phyloP scores from a whole-genome alignment of 768 basidiomycete species.

The Collybiopsis luxurians region DNA sequence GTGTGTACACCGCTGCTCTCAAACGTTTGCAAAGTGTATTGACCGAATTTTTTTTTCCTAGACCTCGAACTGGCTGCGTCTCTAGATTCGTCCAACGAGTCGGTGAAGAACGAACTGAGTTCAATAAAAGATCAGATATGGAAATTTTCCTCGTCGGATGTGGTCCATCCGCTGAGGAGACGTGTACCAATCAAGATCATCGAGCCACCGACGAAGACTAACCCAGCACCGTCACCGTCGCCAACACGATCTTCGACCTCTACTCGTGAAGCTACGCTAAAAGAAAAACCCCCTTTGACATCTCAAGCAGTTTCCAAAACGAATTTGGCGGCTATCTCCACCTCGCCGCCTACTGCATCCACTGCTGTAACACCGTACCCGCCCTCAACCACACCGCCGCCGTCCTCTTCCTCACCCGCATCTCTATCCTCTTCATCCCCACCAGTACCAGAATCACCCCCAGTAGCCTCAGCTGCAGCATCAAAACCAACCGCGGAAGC shows the following conservation, averaged over 20 bases:
- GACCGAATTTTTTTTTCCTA: slow-evolving; percentile 22
- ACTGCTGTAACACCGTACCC: not conserved
- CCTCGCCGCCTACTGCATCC: too few relatives aligned
- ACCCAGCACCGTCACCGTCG: slow-evolving; percentile 5
- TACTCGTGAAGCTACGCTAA: too few relatives aligned
- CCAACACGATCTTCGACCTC: slow-evolving; percentile 2
- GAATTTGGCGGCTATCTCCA: too few relatives aligned
- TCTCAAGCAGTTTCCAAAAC: too few relatives aligned
- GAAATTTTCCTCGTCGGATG: slow-evolving; percentile 16
- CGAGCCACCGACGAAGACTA: slow-evolving; percentile 25
- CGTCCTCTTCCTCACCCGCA: slow-evolving; percentile 18
- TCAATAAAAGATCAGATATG: slow-evolving; percentile 43
- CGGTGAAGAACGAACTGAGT: slow-evolving; percentile 60
- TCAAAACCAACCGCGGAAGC: not conserved
- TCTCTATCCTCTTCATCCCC: slow-evolving; percentile 10
- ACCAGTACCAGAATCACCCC: slow-evolving; percentile 12
- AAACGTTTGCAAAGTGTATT: too few relatives aligned
- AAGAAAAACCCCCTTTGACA: too few relatives aligned
- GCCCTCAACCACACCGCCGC: slow-evolving; percentile 31
- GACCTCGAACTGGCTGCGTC: slow-evolving; percentile 59
- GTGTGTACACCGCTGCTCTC: too few relatives aligned
- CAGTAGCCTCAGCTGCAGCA: slow-evolving; percentile 4
- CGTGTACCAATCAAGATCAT: slow-evolving; percentile 65
- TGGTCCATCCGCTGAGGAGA: slow-evolving; percentile 31
- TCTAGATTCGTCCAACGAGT: slow-evolving; percentile 62